Evolutionary conservation across 2,329 filamentous ascomycete species (phyloP).

Genomic region (Aspergillus hiratsukae): DNA sequence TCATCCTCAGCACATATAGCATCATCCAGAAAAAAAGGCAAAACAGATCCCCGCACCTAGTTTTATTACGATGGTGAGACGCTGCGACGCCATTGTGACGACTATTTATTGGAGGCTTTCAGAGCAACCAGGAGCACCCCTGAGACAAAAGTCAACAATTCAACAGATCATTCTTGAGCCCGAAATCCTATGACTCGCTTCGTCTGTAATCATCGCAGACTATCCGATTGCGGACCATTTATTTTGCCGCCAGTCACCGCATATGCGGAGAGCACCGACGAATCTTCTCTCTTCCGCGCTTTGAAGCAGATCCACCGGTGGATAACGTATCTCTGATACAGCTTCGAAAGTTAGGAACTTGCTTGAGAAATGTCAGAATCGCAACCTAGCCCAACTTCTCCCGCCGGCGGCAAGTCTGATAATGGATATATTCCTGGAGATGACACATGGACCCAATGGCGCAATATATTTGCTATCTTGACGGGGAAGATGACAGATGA

Average conservation of each 20-base stretch:
- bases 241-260: slow-evolving; percentile 31
- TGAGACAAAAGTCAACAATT: background rate
- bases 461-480: slow-evolving; percentile 81
- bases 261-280: slow-evolving; percentile 23
- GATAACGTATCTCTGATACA: background rate
- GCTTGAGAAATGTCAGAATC: slow-evolving; percentile 26
- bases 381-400: slow-evolving; percentile 14
- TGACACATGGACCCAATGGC: slow-evolving; percentile 56
- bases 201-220: background rate
- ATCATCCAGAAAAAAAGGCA: slow-evolving; percentile 9
- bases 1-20: slow-evolving; percentile 3
- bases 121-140: background rate
- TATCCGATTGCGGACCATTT: slow-evolving; percentile 5
- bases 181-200: background rate
- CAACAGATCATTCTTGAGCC: background rate
- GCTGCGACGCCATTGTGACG: slow-evolving; percentile 21
- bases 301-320: slow-evolving; percentile 2
- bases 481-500: slow-evolving; percentile 66
- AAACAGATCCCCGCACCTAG: slow-evolving; percentile 29
- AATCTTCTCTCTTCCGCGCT: background rate
- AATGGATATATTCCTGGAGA: slow-evolving; percentile 39
- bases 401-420: slow-evolving; percentile 20
- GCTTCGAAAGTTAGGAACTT: background rate
- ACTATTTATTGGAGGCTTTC: background rate
- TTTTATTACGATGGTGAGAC: slow-evolving; percentile 38